Base-by-base conservation (phyloP, 805 yeast species). In the Komagataella phaffii region DNA sequence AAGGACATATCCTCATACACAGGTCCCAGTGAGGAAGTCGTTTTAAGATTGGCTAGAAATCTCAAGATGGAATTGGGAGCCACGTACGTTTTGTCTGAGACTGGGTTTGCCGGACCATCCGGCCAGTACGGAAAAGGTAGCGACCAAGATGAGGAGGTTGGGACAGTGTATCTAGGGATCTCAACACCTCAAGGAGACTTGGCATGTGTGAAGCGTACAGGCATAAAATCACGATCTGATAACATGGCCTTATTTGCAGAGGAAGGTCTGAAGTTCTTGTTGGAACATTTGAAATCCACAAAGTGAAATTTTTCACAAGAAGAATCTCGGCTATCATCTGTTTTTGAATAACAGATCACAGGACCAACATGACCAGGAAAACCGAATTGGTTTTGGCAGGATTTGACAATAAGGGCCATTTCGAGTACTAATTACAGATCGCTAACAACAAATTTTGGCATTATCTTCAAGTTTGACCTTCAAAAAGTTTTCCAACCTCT, bases 51-150 rank as follows among this genome's bases (percentile, higher is more conserved):
- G 56, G 96, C 96, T 1, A 72, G 96, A 50, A 86, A 85, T 56
- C 71, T 89, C 52, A 74, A 83, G 60, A 77, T 87, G 54, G 96
- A 88, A 62, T 73, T 87, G 56, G 95, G 95, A 0, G 81, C 89
- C 2, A 85, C 90, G 0, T 88, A 81, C 65, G 88, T 87, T 3
- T 70, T 88, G 17, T 82, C 90, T 1, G 96, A 88, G 64, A 83
- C 93, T 1, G 96, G 96, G 1, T 83, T 85, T 71, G 95, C 96
- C 0, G 95, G 95, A 1, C 93, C 95, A 1, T 69, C 71, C 7
- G 67, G 64, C 46, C 73, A 65, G 62, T 45, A 45, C 23, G 52
- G 21, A 45, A 19, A 49, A 60, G 3, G 50, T 53, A 14, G 46
- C 45, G 4, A 53, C 48, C 8, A 66, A 60, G 49, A 64, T 58